These are phyloP conservation scores for Phytophthora hibernalis DNA, from an alignment of 352 stramenopile species.

Conservation along the genomic window DNA sequence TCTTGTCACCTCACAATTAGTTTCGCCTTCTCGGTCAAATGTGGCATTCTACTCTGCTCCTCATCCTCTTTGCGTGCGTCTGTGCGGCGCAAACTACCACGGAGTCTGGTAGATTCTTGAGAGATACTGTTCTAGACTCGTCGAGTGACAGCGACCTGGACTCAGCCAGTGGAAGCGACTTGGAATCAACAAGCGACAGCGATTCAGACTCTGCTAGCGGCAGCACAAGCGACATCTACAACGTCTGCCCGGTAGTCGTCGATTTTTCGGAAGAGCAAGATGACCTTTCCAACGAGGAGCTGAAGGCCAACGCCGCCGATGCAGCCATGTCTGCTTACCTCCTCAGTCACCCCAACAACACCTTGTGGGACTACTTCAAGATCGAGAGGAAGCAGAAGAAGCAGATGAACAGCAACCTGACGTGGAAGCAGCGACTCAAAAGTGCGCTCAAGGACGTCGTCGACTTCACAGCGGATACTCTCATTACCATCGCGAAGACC, in stretches of 20 bases:
- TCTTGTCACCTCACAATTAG: constrained; percentile 4
- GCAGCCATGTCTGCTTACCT: constrained; percentile 30
- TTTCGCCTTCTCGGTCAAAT: constrained; percentile 27
- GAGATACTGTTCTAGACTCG: background rate
- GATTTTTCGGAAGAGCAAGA: constrained; percentile 30
- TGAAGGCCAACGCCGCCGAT: too few species aligned
- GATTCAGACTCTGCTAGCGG: constrained; percentile 5
- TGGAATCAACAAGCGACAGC: background rate
- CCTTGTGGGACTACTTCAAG: constrained; percentile 34
- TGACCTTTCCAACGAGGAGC: constrained; percentile 18
- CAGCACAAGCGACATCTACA: constrained; percentile 28
- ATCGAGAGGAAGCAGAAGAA: constrained; percentile 25
- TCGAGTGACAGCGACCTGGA: background rate
- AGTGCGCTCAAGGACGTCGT: background rate
- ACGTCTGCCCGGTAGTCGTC: constrained; percentile 31
- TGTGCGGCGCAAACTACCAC: constrained; percentile 18
- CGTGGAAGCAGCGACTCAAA: constrained; percentile 13
- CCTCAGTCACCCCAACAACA: constrained; percentile 31
- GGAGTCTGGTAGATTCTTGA: background rate
- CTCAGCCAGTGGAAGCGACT: background rate
- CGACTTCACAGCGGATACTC: constrained; percentile 19
- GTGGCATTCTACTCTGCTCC: constrained; percentile 22
- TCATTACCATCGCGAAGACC: constrained; percentile 11
- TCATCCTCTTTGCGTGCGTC: constrained; percentile 23
- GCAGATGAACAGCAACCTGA: constrained; percentile 16